phyloP scores from a whole-genome alignment of 371 early-diverging fungal species.

The Apophysomyces trapeziformis region DNA sequence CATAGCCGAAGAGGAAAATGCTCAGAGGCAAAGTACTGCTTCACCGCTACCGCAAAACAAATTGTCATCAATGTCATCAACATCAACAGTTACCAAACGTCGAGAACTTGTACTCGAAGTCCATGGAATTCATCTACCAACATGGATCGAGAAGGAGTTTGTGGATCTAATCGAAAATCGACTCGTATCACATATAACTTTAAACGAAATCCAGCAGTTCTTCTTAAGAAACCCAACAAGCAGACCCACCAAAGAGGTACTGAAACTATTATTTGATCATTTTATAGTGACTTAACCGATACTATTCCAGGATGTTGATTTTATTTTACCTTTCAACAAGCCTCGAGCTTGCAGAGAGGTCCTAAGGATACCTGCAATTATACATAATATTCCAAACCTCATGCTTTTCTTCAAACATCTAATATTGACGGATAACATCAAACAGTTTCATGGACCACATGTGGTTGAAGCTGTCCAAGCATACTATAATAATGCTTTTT shows the following conservation, averaged over 20 bases:
- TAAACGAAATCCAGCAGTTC: slow-evolving; percentile 68
- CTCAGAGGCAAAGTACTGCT: neutral
- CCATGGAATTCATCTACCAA: slow-evolving; percentile 72
- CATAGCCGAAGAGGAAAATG: neutral
- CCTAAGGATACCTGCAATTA: slow-evolving; percentile 57
- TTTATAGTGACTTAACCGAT: neutral
- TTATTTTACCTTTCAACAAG: slow-evolving; percentile 63
- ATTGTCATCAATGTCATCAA: neutral
- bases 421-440: slow-evolving; percentile 54
- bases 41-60: neutral
- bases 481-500: slow-evolving; percentile 35
- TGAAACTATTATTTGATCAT: neutral
- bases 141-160: slow-evolving; percentile 71
- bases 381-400: slow-evolving; percentile 62
- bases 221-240: slow-evolving; percentile 70
- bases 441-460: slow-evolving; percentile 60
- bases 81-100: neutral
- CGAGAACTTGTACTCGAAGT: slow-evolving; percentile 72
- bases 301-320: slow-evolving; percentile 61
- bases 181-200: slow-evolving; percentile 64
- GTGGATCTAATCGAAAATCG: slow-evolving; percentile 67
- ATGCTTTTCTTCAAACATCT: slow-evolving; percentile 72
- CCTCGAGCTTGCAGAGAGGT: slow-evolving; percentile 41
- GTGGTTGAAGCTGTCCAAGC: slow-evolving; percentile 52
- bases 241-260: slow-evolving; percentile 68